Evolutionary conservation across 257 asterid genomes (phyloP), one percentile per base, ranked within the genome.

Genomic region (Apocynum venetum): DNA sequence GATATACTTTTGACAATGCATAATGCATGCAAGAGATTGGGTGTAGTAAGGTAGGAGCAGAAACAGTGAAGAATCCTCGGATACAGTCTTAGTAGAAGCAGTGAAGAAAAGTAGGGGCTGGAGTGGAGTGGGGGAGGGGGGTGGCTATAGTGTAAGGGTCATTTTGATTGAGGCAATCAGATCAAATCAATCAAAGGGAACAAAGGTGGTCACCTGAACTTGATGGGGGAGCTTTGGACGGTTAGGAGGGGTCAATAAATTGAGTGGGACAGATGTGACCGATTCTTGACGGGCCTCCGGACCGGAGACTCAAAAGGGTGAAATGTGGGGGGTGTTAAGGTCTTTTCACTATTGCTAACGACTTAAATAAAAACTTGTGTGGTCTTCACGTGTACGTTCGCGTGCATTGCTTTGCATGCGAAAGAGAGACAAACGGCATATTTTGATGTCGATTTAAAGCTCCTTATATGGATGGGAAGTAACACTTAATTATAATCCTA

Each of bases 381-480:
- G 40, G 31, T 77, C 41, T 76, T 75, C 73, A 47, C 38, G 48
- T 47, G 61, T 20, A 75, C 68, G 40, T 75, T 67, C 83, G 81
- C 85, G 66, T 84, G 72, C 78, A 72, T 61, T 74, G 11, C 61
- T 77, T 83, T 74, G 73, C 82, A 65, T 48, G 85, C 65, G 61
- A 83, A 79, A 80, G 85, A 60, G 66, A 76, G 83, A 81, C 83
- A 81, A 46, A 75, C 63, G 38, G 81, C 85, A 76, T 76, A 64
- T 84, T 76, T 81, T 75, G 81, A 68, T 72, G 85, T 81, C 60
- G 74, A 81, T 74, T 71, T 20, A 43, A 68, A 35, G 14, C 43
- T 79, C 41, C 31, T 4, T 72, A 0, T 25, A 8, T 60, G 66
- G 40, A 60, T 60, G 40, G 41, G 66, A 60, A 8, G 3, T 9